Percentiles rank a stretch among this genome's conserved stretches.
phyloP scores from a whole-genome alignment of 495 filamentous ascomycete species.

The Aspergillus asperescens region DNA sequence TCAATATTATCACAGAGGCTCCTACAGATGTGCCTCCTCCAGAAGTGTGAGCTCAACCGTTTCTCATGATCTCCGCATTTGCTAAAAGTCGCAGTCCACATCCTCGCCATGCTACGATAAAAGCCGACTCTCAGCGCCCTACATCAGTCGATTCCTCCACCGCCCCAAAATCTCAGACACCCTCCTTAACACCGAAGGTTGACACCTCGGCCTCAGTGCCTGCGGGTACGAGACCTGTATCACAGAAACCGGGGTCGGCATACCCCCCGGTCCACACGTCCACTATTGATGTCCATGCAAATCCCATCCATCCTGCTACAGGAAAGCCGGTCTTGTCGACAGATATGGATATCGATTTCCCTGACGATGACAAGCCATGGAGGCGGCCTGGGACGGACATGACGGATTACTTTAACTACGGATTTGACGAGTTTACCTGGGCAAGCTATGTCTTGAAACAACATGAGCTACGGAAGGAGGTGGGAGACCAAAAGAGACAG shows the following conservation, averaged over 20 bases:
- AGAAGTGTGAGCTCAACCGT: constrained; percentile 42
- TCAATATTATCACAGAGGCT: constrained; percentile 93
- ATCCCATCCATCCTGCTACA: constrained; percentile 65
- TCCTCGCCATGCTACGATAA: constrained; percentile 42
- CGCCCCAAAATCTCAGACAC: constrained; percentile 29
- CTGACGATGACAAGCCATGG: constrained; percentile 84
- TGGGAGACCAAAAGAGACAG: constrained; percentile 73
- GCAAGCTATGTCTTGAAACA: constrained; percentile 90
- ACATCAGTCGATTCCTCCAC: constrained; percentile 45
- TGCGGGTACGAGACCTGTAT: constrained; percentile 32
- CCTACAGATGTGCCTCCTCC: constrained; percentile 65
- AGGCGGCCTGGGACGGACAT: constrained; percentile 91
- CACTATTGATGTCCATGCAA: constrained; percentile 77
- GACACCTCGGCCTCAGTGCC: constrained; percentile 44
- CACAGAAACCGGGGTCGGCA: constrained; percentile 49
- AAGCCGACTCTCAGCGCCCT: constrained; percentile 62
- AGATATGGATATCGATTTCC: constrained; percentile 75
- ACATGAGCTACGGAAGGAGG: constrained; percentile 65
- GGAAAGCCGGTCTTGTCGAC: constrained; percentile 70
- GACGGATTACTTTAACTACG: constrained; percentile 98
- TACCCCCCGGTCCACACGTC: constrained; percentile 68
- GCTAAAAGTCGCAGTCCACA: constrained; percentile 29
- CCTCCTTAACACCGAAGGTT: constrained; percentile 35
- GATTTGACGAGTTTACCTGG: constrained; percentile 99
- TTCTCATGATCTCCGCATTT: not conserved